phyloP scores from a whole-genome alignment of 1,284 basidiomycete species.

The Ustanciosporium gigantosporum region DNA sequence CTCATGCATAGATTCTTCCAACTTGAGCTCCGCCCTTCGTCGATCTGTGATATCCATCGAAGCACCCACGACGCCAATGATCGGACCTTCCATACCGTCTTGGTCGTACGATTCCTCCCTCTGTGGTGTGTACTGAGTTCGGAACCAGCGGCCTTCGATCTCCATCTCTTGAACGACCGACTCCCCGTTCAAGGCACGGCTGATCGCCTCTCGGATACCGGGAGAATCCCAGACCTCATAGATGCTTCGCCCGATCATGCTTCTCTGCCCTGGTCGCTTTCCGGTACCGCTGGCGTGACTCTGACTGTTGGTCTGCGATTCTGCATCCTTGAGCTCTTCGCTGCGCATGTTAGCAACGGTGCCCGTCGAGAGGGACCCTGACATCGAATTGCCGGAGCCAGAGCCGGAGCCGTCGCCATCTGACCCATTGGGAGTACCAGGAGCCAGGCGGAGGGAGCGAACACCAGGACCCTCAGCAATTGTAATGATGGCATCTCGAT shows the following conservation, averaged over 20 bases:
- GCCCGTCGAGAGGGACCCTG: slow-evolving; percentile 15
- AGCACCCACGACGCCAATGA: slow-evolving; percentile 61
- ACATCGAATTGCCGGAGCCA: slow-evolving; percentile 15
- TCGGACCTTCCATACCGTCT: slow-evolving; percentile 35
- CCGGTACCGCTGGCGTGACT: slow-evolving; percentile 31
- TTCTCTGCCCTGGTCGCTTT: slow-evolving; percentile 23
- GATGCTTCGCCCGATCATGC: slow-evolving; percentile 50
- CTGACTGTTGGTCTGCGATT: slow-evolving; percentile 42
- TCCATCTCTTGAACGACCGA: slow-evolving; percentile 54
- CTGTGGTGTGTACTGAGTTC: slow-evolving; percentile 52
- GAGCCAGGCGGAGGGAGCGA: slow-evolving; percentile 48
- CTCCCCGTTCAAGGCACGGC: slow-evolving; percentile 45
- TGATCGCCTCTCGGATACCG: slow-evolving; percentile 43
- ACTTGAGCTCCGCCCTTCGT: slow-evolving; percentile 52
- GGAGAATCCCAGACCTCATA: slow-evolving; percentile 51
- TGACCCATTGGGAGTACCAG: slow-evolving; percentile 45
- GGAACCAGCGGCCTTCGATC: slow-evolving; percentile 55
- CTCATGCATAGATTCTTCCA: slow-evolving; percentile 58
- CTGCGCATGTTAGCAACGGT: slow-evolving; percentile 11
- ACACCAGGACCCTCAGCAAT: slow-evolving; percentile 56
- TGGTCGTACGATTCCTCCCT: slow-evolving; percentile 35
- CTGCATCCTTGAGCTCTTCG: slow-evolving; percentile 32
- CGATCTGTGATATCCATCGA: slow-evolving; percentile 61
- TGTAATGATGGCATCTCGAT: slow-evolving; percentile 47
- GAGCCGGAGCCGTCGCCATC: slow-evolving; percentile 37